Evolutionary conservation across 331 rosid species (phyloP).

Genomic region (Cydonia oblonga): DNA sequence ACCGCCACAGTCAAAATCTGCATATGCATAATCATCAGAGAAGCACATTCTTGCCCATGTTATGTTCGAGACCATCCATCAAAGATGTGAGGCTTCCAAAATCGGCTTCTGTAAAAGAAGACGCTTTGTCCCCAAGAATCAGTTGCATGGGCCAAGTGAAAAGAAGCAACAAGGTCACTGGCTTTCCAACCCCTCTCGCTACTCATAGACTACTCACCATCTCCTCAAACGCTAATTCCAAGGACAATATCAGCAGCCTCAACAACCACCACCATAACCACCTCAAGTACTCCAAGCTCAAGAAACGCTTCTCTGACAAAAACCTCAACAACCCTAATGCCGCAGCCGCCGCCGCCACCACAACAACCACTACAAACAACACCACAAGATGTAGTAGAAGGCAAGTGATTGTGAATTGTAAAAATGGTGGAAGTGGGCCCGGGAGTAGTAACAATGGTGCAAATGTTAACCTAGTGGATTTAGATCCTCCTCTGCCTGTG

Average conservation of each 20-base stretch:
- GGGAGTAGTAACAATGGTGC: not conserved
- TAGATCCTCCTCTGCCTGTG: constrained; percentile 99
- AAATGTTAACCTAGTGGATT: constrained; percentile 26
- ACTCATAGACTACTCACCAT: constrained; percentile 7
- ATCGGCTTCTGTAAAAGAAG: constrained; percentile 23
- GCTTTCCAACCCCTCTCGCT: constrained; percentile 34
- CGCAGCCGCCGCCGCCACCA: constrained; percentile 2
- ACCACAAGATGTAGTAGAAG: constrained; percentile 20
- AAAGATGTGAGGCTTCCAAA: constrained; percentile 57
- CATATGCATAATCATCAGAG: constrained; percentile 20
- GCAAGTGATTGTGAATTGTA: not conserved
- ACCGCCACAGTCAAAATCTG: constrained; percentile 9
- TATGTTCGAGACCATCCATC: constrained; percentile 68
- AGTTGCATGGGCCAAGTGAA: constrained; percentile 96
- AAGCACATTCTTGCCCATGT: constrained; percentile 69
- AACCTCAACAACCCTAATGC: constrained; percentile 18
- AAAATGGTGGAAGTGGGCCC: not conserved
- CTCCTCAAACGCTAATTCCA: constrained; percentile 16
- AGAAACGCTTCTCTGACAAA: constrained; percentile 56
- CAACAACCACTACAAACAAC: not conserved
- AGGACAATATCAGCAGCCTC: constrained; percentile 5
- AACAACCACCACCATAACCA: constrained; percentile 2
- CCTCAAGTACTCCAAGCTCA: constrained; percentile 58
- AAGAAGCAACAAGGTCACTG: constrained; percentile 62
- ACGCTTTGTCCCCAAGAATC: constrained; percentile 75